Evolutionary conservation across 2,329 filamentous ascomycete species (phyloP), one percentile per base, ranked within the genome.

Genomic region (Ophiobolus disseminans): DNA sequence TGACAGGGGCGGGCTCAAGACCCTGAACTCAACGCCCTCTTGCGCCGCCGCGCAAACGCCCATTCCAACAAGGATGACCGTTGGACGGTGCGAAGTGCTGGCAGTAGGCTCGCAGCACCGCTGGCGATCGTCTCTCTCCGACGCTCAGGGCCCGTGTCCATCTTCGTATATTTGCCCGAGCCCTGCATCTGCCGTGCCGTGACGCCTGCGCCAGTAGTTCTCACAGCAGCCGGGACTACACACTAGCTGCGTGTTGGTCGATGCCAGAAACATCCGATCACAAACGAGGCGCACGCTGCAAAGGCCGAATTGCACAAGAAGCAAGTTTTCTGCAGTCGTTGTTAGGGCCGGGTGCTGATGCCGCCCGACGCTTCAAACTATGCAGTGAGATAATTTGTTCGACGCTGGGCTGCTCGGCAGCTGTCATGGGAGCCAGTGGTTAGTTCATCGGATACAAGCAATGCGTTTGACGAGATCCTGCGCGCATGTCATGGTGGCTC

Each of bases 391-490:
- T 22, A 31, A 22, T n/a, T 36, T 11, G 16, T 23, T 22, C 34
- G 35, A 38, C n/a, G 4, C 37, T 44, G 35, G 47, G 30, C 26
- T 16, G 7, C 31, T 42, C n/a, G 32, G 40, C 42, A 17, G 20
- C 42, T 44, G 46, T 35, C 32, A 42, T 38, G n/a, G 38, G 40
- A 41, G 38, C 42, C 28, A n/a, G n/a, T n/a, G n/a, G 38, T 34
- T 36, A 35, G n/a, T 56, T 30, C 34, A 50, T 51, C 39, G 45
- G 48, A 30, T 37, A 53, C 48, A 46, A 51, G 6, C 43, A 32
- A 58, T 16, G 49, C 45, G 53, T 53, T 53, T 56, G 49, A 56
- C 53, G 40, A 62, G 51, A 57, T 58, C 37, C 45, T 50, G 50
- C 50, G n/a, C n/a, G 45, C 35, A 50, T 42, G 45, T 37, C 25